Percentiles rank a stretch among this genome's conserved stretches.
Conservation (phyloP, 1,284 basidiomycete species). For the Ustilago crameri region DNA sequence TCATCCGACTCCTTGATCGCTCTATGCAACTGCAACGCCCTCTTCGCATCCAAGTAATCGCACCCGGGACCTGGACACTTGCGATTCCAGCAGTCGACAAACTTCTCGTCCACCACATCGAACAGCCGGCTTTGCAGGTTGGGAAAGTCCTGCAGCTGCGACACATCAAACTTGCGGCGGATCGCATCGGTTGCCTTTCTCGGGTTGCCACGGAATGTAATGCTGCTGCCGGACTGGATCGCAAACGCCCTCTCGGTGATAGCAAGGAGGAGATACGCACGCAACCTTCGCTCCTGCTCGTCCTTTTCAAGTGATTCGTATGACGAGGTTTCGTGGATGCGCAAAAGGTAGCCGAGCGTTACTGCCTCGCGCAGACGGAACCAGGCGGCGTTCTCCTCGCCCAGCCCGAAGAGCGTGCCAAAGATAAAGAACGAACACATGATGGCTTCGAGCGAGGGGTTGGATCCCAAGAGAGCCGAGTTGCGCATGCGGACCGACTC, state of each 20-base stretch:
- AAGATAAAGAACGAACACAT: slow-evolving; percentile 61
- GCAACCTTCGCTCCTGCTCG: slow-evolving; percentile 60
- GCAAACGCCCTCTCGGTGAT: slow-evolving; percentile 64
- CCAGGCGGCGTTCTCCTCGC: slow-evolving; percentile 58
- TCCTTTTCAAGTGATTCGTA: slow-evolving; percentile 60
- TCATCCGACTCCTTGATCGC: slow-evolving; percentile 51
- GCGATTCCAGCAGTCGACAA: slow-evolving; percentile 62
- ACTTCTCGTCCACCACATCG: slow-evolving; percentile 58
- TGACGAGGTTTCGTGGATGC: slow-evolving; percentile 57
- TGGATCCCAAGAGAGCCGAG: slow-evolving; percentile 50
- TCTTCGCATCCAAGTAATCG: slow-evolving; percentile 39
- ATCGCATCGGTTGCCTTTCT: slow-evolving; percentile 46
- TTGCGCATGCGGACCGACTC: slow-evolving; percentile 50
- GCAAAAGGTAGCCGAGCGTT: slow-evolving; percentile 58
- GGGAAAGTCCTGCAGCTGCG: slow-evolving; percentile 57
- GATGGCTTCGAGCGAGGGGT: slow-evolving; percentile 49
- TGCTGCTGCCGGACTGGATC: slow-evolving; percentile 52
- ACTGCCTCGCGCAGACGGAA: slow-evolving; percentile 60
- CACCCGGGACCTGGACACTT: slow-evolving; percentile 52
- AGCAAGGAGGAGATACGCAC: slow-evolving; percentile 61
- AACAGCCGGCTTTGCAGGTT: slow-evolving; percentile 47
- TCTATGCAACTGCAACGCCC: slow-evolving; percentile 47
- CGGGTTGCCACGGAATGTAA: slow-evolving; percentile 58
- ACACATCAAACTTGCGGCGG: slow-evolving; percentile 43
- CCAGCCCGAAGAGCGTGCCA: slow-evolving; percentile 55